Base-by-base conservation (phyloP, 2,329 filamentous ascomycete species). In the Diatrype stigma region DNA sequence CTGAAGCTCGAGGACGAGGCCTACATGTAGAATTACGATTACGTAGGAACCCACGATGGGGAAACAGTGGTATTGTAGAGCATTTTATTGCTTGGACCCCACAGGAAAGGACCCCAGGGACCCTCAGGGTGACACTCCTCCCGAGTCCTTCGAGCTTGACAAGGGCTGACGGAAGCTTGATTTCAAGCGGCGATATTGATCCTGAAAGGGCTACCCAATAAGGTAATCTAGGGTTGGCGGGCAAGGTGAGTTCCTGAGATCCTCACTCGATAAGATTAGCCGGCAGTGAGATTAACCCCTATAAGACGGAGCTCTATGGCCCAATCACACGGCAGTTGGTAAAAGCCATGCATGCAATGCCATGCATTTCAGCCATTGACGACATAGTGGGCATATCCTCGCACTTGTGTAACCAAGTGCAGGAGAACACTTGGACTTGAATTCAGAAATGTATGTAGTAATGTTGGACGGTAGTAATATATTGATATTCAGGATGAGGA, bases 251-350 rank as follows among this genome's bases (percentile, higher is more conserved):
- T 48, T 50, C 44, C 46, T 12, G 47, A 54, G 52, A 19, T 55
- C 45, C 61, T 60, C 60, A 54, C 53, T 56, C 37, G 48, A 32
- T 34, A 50, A 55, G 52, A 63, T 63, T 63, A 63, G 57, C 61
- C 61, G 59, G 47, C 32, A 61, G 53, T 40, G 51, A 49, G 28
- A 48, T 47, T 16, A 40, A 55, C 32, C 50, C 50, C 52, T 55
- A 46, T 50, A 38, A 23, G 37, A 51, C 55, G 59, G 60, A 56
- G 58, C 54, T 56, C 58, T 46, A 45, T 17, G 16, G 26, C 38
- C 45, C 28, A 32, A 54, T 48, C 51, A 38, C 35, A 17, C 50
- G 45, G 34, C 40, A 44, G 40, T 44, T 44, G 22, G 26, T 30
- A 10, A 30, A 30, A 6, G 26, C 10, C 26, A 6, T 10, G 10